phyloP scores from a whole-genome alignment of 495 filamentous ascomycete species.

The Rhypophila decipiens region DNA sequence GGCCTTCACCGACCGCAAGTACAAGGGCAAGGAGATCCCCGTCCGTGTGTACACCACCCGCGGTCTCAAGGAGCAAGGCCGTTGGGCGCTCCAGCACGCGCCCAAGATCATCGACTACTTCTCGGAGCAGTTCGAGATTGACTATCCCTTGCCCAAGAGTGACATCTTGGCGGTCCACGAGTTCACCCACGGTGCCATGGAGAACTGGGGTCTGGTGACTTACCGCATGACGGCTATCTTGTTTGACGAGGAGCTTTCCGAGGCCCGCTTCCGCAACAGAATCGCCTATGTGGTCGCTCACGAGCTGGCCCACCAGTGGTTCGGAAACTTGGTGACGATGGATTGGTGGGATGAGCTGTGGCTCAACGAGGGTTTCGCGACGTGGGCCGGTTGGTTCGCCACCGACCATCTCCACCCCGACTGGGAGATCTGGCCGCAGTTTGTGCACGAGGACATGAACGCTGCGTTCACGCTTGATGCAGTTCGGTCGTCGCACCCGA shows the following conservation, averaged over 20 bases:
- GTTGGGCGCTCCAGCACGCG: slow-evolving; percentile 79
- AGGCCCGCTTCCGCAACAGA: slow-evolving; percentile 78
- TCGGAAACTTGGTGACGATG: slow-evolving; percentile 91
- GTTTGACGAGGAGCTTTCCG: slow-evolving; percentile 86
- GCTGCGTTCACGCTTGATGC: slow-evolving; percentile 83
- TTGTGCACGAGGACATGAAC: slow-evolving; percentile 88
- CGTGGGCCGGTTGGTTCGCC: slow-evolving; percentile 95
- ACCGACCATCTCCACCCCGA: slow-evolving; percentile 88
- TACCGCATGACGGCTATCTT: slow-evolving; percentile 91
- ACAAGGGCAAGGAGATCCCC: slow-evolving; percentile 83
- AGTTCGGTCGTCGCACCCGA: slow-evolving; percentile 85
- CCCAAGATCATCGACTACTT: slow-evolving; percentile 90
- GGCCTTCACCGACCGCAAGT: slow-evolving; percentile 76
- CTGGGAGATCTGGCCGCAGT: slow-evolving; percentile 93
- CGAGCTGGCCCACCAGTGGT: slow-evolving; percentile 97
- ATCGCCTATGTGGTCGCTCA: slow-evolving; percentile 94
- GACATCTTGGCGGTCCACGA: slow-evolving; percentile 95
- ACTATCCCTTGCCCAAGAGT: slow-evolving; percentile 93
- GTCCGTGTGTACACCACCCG: slow-evolving; percentile 92
- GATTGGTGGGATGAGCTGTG: slow-evolving; percentile 92
- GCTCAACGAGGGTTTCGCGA: slow-evolving; percentile 96
- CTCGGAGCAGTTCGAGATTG: slow-evolving; percentile 87
- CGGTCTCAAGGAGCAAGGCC: slow-evolving; percentile 81
- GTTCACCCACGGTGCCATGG: slow-evolving; percentile 61
- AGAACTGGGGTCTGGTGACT: slow-evolving; percentile 94